These are phyloP conservation scores for Rhododendron simsii DNA, from an alignment of 148 eudicot genomes.

Conservation along the genomic window DNA sequence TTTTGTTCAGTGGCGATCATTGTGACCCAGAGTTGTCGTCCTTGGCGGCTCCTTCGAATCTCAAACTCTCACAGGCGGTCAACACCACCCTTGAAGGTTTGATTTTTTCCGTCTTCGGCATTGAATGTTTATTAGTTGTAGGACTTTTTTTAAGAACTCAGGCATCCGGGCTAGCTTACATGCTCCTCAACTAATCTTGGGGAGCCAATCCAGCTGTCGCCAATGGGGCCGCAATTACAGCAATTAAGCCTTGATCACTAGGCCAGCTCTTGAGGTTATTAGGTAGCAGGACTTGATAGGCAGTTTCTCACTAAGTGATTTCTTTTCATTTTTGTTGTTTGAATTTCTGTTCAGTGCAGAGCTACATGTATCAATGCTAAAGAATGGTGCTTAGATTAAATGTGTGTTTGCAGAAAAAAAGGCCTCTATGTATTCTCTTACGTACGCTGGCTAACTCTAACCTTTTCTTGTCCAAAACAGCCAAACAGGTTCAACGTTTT, in stretches of 20 bases:
- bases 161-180: background rate
- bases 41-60: conserved; percentile 32
- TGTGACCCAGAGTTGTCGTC: conserved; percentile 28
- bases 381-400: background rate
- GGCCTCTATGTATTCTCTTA: background rate
- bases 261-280: background rate
- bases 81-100: conserved; percentile 45
- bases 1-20: conserved; percentile 37
- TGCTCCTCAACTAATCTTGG: background rate
- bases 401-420: background rate
- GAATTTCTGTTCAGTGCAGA: background rate
- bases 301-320: background rate
- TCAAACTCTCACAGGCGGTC: conserved; percentile 29
- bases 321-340: background rate
- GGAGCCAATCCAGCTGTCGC: background rate
- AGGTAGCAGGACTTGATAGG: background rate
- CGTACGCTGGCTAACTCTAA: background rate
- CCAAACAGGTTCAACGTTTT: background rate
- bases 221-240: background rate
- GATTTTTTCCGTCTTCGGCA: background rate
- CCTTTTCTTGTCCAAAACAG: background rate
- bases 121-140: background rate
- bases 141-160: background rate
- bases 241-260: background rate
- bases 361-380: background rate